Evolutionary conservation across 768 basidiomycete species (phyloP), one percentile per base, ranked within the genome.

Genomic region (Russula olivacea): DNA sequence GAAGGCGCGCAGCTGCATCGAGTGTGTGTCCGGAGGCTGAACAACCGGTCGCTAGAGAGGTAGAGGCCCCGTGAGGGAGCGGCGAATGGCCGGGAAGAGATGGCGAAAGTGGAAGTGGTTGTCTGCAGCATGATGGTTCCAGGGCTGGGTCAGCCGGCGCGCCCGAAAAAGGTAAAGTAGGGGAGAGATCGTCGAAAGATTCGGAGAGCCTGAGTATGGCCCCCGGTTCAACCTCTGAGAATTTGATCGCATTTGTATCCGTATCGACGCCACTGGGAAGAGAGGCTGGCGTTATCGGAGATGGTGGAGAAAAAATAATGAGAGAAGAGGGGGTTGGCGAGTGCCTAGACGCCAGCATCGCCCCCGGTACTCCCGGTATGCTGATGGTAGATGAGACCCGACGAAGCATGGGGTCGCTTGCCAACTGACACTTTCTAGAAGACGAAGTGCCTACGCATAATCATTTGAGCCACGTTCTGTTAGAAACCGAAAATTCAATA

Each of bases 1-100:
- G 53, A 34, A 64, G 32, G 49, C 58, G 63, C 2, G 58, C 56
- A 11, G 58, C 58, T 1, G 63, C 58, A 19, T 64, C 48, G 11
- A 43, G 30, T 38, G 10, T 12, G 15, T 53, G 23, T 9, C 28
- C 45, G 23, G 58, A 53, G 30, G 34, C 17, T 8, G 32, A 15
- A 12, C 25, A 15, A 23, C 14, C 23, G 2, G 34, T 7, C 11
- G 21, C 4, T 30, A 14, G 25, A 30, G 53, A 40, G 17, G 40
- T 43, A 38, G 63, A 23, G 38, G 38, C 12, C 52, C 50, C 14
- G 48, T 6, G 9, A 10, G 30, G 6, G 30, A 30, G 6, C 30
- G 30, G 30, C 30, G 6, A 30, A 30, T 30, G 30, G 30, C 30
- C 30, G 30, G 30, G 30, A 30, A 30, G 30, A 30, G 30, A 30